phyloP scores from a whole-genome alignment of 2,329 filamentous ascomycete species.

The Pyrenophora graminea region DNA sequence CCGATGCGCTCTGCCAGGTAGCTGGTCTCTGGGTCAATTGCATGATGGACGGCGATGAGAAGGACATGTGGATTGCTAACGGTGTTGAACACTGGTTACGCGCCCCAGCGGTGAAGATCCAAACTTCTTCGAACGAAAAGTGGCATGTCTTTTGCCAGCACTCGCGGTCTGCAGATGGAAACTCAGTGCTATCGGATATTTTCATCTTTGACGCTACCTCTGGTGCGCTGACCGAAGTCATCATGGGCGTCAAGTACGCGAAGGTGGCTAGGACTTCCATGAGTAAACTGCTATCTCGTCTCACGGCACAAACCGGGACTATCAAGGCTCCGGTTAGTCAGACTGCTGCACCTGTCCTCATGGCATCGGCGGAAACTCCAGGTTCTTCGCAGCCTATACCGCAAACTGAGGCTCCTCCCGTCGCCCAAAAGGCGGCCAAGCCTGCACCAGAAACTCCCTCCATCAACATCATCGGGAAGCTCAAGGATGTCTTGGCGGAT shows the following conservation, averaged over 20 bases:
- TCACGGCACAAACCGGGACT: too few relatives aligned
- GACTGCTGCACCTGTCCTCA: too few relatives aligned
- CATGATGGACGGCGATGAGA: constrained; percentile 22
- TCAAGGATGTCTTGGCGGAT: constrained; percentile 8
- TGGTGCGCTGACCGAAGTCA: constrained; percentile 33
- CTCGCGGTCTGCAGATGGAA: constrained; percentile 18
- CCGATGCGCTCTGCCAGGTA: constrained; percentile 42
- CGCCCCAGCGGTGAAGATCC: constrained; percentile 18
- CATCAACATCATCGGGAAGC: background rate
- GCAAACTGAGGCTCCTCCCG: too few relatives aligned
- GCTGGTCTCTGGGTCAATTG: constrained; percentile 40
- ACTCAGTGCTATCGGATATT: constrained; percentile 34
- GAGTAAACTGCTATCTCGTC: constrained; percentile 6
- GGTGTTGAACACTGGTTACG: constrained; percentile 28
- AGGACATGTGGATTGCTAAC: constrained; percentile 40
- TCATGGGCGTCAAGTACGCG: constrained; percentile 39
- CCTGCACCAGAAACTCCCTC: too few relatives aligned
- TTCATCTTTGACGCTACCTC: constrained; percentile 40
- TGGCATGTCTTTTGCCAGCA: constrained; percentile 40
- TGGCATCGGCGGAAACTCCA: too few relatives aligned
- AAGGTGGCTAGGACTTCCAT: constrained; percentile 27
- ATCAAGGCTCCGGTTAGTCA: too few relatives aligned
- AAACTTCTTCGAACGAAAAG: constrained; percentile 7
- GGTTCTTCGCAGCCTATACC: too few relatives aligned
- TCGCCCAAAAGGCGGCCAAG: too few relatives aligned